Evolutionary conservation across 441 rosid species (phyloP).

Genomic region (Raphanus hybrid): DNA sequence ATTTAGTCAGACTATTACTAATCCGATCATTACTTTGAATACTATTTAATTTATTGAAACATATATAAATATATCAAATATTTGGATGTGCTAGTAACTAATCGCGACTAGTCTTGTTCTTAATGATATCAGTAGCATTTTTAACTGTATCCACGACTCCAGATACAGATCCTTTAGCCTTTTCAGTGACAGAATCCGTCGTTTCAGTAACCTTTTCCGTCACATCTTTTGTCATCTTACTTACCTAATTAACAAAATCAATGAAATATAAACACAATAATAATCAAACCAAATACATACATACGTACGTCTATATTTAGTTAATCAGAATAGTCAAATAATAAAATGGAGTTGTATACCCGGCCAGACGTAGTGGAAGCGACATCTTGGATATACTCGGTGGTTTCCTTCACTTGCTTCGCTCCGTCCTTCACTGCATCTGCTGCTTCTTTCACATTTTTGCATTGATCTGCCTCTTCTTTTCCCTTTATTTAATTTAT

Average conservation of each 20-base stretch:
- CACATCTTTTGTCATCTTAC: constrained; percentile 52
- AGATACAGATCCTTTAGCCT: constrained; percentile 47
- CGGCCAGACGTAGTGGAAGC: constrained; percentile 48
- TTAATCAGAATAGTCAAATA: background rate
- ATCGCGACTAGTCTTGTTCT: constrained; percentile 43
- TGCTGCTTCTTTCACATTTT: constrained; percentile 68
- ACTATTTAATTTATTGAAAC: constrained; percentile 9
- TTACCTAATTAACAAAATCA: constrained; percentile 44
- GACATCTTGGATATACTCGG: constrained; percentile 47
- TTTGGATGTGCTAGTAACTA: constrained; percentile 11
- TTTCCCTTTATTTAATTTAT: constrained; percentile 40
- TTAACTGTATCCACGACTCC: constrained; percentile 50
- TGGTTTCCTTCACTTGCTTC: constrained; percentile 56
- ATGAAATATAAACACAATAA: background rate
- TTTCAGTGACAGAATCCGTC: constrained; percentile 47
- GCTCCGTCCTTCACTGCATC: constrained; percentile 72
- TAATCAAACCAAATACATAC: background rate
- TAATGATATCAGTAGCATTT: constrained; percentile 49
- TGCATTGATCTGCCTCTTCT: constrained; percentile 50
- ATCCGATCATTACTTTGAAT: background rate
- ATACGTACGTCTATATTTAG: background rate
- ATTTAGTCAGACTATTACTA: background rate
- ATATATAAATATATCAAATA: background rate
- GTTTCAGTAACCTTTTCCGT: constrained; percentile 51
- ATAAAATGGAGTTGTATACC: constrained; percentile 25